These are phyloP conservation scores for Penicillium digitatum DNA, from an alignment of 2,329 filamentous ascomycete species.

Conservation along the genomic window DNA sequence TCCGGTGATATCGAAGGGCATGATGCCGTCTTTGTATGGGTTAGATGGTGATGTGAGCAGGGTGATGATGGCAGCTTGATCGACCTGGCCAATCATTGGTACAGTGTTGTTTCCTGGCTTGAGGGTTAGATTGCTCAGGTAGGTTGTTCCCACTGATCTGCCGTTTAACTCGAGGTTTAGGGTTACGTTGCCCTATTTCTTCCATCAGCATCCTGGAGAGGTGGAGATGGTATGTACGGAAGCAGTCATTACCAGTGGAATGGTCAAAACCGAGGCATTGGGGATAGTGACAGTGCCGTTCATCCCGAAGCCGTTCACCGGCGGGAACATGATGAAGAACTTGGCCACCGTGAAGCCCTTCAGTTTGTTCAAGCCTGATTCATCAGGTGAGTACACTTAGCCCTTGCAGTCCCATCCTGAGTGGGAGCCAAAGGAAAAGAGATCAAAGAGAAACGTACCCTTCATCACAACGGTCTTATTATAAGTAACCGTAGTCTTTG, in stretches of 20 bases:
- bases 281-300: constrained; percentile 54
- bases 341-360: constrained; percentile 49
- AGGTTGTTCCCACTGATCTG: constrained; percentile 48
- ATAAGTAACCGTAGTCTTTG: constrained; percentile 51
- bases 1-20: constrained; percentile 52
- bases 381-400: neutral
- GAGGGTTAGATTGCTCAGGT: constrained; percentile 51
- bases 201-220: constrained; percentile 2
- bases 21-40: constrained; percentile 45
- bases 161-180: constrained; percentile 50
- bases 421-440: no score
- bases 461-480: constrained; percentile 56
- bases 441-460: constrained; percentile 43
- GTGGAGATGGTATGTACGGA: neutral
- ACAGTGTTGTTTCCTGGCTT: constrained; percentile 53
- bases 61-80: constrained; percentile 40
- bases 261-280: constrained; percentile 57
- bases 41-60: constrained; percentile 24
- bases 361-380: constrained; percentile 56
- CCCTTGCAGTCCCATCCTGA: neutral
- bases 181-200: constrained; percentile 51
- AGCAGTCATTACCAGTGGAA: constrained; percentile 44
- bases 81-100: constrained; percentile 48
- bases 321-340: constrained; percentile 45
- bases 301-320: constrained; percentile 51